A percentile compares a stretch with the other conserved stretches of the same genome.
Evolutionary conservation across 139 green algal genomes (phyloP).

Genomic region (Mychonastes homosphaera): DNA sequence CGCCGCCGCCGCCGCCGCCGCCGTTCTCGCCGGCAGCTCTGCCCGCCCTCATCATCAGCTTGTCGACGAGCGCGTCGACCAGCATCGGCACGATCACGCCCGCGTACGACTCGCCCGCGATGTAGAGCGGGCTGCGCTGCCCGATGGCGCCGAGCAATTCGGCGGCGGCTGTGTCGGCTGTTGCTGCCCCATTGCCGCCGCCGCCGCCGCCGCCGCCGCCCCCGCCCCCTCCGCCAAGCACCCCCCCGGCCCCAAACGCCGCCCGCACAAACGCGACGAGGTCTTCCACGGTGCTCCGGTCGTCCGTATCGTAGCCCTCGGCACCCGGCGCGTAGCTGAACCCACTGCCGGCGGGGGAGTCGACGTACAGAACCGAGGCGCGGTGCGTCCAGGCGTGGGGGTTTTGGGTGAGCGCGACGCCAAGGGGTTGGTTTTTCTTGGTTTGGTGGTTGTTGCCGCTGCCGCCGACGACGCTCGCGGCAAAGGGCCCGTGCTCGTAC

Average conservation of each 20-base stretch:
- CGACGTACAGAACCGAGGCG: constrained; percentile 37
- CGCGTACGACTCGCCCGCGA: not conserved
- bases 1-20: not conserved
- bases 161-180: no score
- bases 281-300: constrained; percentile 27
- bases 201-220: no score
- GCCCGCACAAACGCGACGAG: constrained; percentile 22
- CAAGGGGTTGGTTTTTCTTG: no score
- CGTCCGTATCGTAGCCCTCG: constrained; percentile 28
- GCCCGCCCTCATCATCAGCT: not conserved
- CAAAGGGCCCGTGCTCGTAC: constrained; percentile 59
- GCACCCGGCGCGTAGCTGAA: constrained; percentile 24
- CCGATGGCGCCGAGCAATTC: no score
- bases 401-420: constrained; percentile 27
- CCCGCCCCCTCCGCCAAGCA: no score
- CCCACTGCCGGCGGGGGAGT: constrained; percentile 36
- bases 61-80: no score
- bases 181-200: no score
- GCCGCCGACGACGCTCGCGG: no score
- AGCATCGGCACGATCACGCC: constrained; percentile 1
- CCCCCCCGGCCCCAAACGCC: no score
- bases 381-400: constrained; percentile 40
- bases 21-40: not conserved
- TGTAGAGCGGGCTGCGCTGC: not conserved
- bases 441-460: no score